These are phyloP conservation scores for Podospora pseudoanserina DNA, from an alignment of 495 filamentous ascomycete genomes.

Conservation along the genomic window DNA sequence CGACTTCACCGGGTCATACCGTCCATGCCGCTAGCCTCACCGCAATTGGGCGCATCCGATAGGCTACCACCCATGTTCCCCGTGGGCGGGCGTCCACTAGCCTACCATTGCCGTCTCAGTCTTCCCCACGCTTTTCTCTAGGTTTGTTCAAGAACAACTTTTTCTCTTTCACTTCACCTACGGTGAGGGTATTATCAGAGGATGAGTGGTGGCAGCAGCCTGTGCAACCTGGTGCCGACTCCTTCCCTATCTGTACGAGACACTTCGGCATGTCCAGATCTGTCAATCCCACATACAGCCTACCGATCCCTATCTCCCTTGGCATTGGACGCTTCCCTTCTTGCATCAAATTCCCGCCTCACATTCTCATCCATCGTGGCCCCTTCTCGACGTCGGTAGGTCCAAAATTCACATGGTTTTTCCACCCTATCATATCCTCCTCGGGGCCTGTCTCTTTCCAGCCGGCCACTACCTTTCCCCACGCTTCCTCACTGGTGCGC, in stretches of 20 bases:
- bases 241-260: slow-evolving; percentile 19
- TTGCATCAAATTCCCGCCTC: neutral
- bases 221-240: slow-evolving; percentile 8
- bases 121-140: neutral
- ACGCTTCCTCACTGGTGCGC: slow-evolving; percentile 17
- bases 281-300: slow-evolving; percentile 16
- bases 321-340: neutral
- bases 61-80: slow-evolving; percentile 23
- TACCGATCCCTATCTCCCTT: slow-evolving; percentile 5
- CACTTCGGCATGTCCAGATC: slow-evolving; percentile 20
- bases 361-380: neutral
- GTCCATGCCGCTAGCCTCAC: slow-evolving; percentile 34
- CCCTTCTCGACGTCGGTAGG: slow-evolving; percentile 11
- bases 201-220: neutral
- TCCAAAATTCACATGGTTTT: slow-evolving; percentile 18
- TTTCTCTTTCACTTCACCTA: neutral
- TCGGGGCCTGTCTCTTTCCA: slow-evolving; percentile 4
- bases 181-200: neutral
- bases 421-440: slow-evolving; percentile 22
- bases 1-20: slow-evolving; percentile 28
- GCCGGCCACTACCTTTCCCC: slow-evolving; percentile 15
- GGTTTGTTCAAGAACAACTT: too few species aligned
- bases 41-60: slow-evolving; percentile 30
- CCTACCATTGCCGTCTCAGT: too few species aligned
- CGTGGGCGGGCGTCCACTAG: slow-evolving; percentile 12